Conservation (phyloP, 305 asterid species). For the Fraxinus angustifolia region DNA sequence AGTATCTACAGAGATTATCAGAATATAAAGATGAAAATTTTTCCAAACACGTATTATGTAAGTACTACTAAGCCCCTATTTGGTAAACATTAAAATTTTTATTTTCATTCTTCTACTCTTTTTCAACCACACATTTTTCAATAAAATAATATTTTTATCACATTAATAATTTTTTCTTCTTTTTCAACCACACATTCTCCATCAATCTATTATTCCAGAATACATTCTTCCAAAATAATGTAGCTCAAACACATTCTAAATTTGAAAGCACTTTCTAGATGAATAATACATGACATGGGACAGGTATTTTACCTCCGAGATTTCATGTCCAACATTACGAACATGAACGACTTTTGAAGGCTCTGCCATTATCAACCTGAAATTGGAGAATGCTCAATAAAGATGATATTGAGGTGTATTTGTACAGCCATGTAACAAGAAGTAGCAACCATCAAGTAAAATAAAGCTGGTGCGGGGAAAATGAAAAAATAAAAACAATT, state of each 20-base stretch:
- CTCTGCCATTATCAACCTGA: conserved; percentile 64
- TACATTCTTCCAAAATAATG: no score
- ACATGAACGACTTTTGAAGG: conserved; percentile 93
- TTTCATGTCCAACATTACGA: conserved; percentile 95
- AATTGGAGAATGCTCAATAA: conserved; percentile 16
- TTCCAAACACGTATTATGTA: conserved; percentile 6
- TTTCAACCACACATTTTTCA: no score
- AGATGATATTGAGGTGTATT: not conserved
- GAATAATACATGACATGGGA: not conserved
- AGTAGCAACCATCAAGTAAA: not conserved
- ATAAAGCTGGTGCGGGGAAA: not conserved
- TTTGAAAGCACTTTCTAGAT: not conserved
- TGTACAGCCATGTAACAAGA: not conserved
- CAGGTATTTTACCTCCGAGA: conserved; percentile 63
- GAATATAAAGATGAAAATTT: not conserved
- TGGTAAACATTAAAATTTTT: no score
- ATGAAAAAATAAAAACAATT: not conserved
- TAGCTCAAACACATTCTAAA: not conserved
- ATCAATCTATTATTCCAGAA: no score
- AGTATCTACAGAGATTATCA: not conserved
- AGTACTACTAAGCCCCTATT: not conserved
- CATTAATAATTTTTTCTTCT: no score
- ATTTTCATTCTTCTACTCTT: no score
- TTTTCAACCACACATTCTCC: no score
- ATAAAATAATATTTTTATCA: no score